Evolutionary conservation across 192 early-diverging fungal genomes (phyloP).

Genomic region (Coemansia sp.): DNA sequence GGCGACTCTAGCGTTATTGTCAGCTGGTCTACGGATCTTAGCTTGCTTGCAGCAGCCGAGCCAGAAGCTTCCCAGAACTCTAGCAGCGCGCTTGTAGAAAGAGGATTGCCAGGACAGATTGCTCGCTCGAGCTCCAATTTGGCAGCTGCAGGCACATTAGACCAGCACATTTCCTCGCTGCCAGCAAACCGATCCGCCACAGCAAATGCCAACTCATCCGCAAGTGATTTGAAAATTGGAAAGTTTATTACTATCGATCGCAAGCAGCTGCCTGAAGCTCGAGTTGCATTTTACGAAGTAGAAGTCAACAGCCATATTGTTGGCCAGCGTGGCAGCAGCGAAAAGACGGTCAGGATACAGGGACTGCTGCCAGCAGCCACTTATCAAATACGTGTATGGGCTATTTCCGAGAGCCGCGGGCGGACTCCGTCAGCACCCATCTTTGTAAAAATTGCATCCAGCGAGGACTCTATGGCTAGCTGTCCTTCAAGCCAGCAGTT

Average conservation of each 20-base stretch:
- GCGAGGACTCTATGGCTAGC: background rate
- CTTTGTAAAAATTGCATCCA: slow-evolving; percentile 26
- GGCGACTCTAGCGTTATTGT: slow-evolving; percentile 22
- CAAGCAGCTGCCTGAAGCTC: slow-evolving; percentile 20
- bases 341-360: slow-evolving; percentile 10
- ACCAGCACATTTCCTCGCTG: no score
- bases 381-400: slow-evolving; percentile 45
- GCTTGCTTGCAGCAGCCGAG: background rate
- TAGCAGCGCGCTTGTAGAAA: no score
- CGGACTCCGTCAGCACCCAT: slow-evolving; percentile 34
- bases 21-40: slow-evolving; percentile 14
- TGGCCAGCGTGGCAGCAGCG: slow-evolving; percentile 8
- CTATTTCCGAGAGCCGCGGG: slow-evolving; percentile 37
- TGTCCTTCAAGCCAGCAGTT: no score
- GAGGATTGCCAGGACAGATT: no score
- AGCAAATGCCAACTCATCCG: background rate
- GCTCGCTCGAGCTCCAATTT: no score
- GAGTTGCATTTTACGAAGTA: slow-evolving; percentile 24
- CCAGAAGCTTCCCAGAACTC: background rate
- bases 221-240: slow-evolving; percentile 2
- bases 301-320: slow-evolving; percentile 46
- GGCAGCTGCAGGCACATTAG: no score
- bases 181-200: background rate
- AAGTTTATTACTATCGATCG: slow-evolving; percentile 15
- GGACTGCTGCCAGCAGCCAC: slow-evolving; percentile 24